A percentile compares a stretch with the other conserved stretches of the same genome.
phyloP scores from a whole-genome alignment of 352 stramenopile genomes.

The Phytophthora constricta region DNA sequence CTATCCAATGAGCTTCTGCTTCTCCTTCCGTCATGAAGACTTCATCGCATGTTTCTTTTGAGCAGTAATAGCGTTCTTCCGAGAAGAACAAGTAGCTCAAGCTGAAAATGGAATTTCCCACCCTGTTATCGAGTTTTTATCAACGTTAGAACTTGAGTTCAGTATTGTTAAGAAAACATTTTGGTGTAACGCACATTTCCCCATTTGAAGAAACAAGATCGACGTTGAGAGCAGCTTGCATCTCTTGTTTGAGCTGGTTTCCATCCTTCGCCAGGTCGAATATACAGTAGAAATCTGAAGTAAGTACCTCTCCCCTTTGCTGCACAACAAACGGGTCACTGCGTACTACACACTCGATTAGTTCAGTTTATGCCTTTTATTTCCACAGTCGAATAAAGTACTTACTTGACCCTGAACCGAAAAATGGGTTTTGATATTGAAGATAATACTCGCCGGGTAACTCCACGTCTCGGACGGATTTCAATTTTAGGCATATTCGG shows the following conservation, averaged over 20 bases:
- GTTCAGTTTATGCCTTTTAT: background rate
- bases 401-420: slow-evolving; percentile 40
- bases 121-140: slow-evolving; percentile 10
- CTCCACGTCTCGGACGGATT: slow-evolving; percentile 43
- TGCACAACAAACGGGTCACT: slow-evolving; percentile 42
- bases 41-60: slow-evolving; percentile 36
- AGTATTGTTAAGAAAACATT: background rate
- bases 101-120: slow-evolving; percentile 64
- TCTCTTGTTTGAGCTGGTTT: slow-evolving; percentile 47
- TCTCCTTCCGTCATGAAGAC: slow-evolving; percentile 43
- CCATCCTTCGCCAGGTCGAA: slow-evolving; percentile 52
- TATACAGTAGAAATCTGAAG: slow-evolving; percentile 49
- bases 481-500: slow-evolving; percentile 46
- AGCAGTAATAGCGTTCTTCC: slow-evolving; percentile 54
- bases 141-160: background rate
- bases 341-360: slow-evolving; percentile 39
- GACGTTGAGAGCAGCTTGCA: slow-evolving; percentile 53
- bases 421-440: slow-evolving; percentile 49
- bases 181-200: slow-evolving; percentile 20
- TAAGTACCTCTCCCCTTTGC: slow-evolving; percentile 42
- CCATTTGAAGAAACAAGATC: slow-evolving; percentile 38
- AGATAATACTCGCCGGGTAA: slow-evolving; percentile 37
- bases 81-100: slow-evolving; percentile 82
- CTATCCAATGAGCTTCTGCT: slow-evolving; percentile 44
- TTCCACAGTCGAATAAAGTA: no score